Base-by-base conservation (phyloP, 768 basidiomycete genomes). In the Termitomyces sp. region DNA sequence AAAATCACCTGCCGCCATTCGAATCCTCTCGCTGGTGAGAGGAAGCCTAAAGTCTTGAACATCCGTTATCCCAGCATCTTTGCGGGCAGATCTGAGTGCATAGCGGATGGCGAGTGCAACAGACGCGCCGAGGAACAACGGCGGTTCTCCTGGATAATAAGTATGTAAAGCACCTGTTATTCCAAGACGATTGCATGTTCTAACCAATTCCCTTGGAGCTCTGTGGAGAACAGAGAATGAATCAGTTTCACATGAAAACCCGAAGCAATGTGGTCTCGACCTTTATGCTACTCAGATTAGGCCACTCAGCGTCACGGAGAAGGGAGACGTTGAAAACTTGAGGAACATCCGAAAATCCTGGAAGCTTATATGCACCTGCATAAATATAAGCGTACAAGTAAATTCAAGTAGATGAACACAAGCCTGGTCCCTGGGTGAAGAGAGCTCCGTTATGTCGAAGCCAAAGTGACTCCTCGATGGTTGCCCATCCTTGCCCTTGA, bases 401-500 rank as follows among this genome's bases (percentile, higher is more conserved):
- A 12, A 16, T 0, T 50, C 10, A 5, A 10, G 2, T 3, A 22
- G 18, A 24, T 29, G 2, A 31, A 3, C 2, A 46, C 41, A 2
- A 22, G 53, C 60, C 60, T 41, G 61, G 61, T 8, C 61, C 61
- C 36, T 62, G 61, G 0, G 61, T 62, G 24, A 62, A 62, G n/a
- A 62, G 56, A 18, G 61, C 61, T 29, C 61, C 61, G 37, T 59
- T 62, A 2, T 59, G 55, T 39, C 58, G 58, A 54, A 62, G 61
- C 61, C 61, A 62, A 26, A 62, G 41, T 12, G 61, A 62, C 26
- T 62, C 61, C 46, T 62, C 61, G 12, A 62, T 56, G 4, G 61
- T 62, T 43, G 61, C 46, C 61, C 61, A 62, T 26, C 61, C 61
- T 51, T 62, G 61, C 20, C 61, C 61, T 57, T 62, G 61, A 13